These are phyloP conservation scores for Trametes versicolor DNA, from an alignment of 1,284 basidiomycete species.

Conservation along the genomic window DNA sequence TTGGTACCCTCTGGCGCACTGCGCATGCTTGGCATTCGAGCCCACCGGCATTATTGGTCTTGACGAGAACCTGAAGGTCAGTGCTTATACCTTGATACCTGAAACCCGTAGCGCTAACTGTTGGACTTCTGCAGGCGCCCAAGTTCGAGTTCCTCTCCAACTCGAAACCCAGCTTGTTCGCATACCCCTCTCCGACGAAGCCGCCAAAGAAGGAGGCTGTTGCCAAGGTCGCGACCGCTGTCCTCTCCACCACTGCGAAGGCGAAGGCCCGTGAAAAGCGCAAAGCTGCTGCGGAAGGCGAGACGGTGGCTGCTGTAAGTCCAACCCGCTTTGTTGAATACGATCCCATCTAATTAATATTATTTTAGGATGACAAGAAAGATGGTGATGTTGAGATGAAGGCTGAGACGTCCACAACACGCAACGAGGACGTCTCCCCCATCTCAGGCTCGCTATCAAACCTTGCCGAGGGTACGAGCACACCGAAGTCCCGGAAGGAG, in stretches of 20 bases:
- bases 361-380: slow-evolving; percentile 63
- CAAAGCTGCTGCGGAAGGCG: slow-evolving; percentile 83
- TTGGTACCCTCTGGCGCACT: slow-evolving; percentile 98
- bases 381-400: slow-evolving; percentile 83
- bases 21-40: slow-evolving; percentile 90
- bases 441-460: slow-evolving; percentile 60
- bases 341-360: slow-evolving; percentile 7
- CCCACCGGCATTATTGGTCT: slow-evolving; percentile 95
- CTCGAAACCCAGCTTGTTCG: slow-evolving; percentile 88
- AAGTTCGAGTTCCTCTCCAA: slow-evolving; percentile 92
- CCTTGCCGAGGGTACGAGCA: slow-evolving; percentile 52
- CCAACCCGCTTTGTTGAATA: slow-evolving; percentile 3
- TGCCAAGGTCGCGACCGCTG: slow-evolving; percentile 90
- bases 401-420: slow-evolving; percentile 47
- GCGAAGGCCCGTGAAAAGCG: slow-evolving; percentile 92
- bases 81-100: not conserved
- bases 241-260: slow-evolving; percentile 95
- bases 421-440: slow-evolving; percentile 66
- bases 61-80: slow-evolving; percentile 77
- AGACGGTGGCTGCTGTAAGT: slow-evolving; percentile 81
- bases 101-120: slow-evolving; percentile 4
- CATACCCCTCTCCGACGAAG: slow-evolving; percentile 86
- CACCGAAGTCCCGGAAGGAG: slow-evolving; percentile 68
- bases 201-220: slow-evolving; percentile 92
- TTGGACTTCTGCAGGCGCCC: slow-evolving; percentile 66